Evolutionary conservation across 495 filamentous ascomycete species (phyloP).

Genomic region (Trichoderma reesei): DNA sequence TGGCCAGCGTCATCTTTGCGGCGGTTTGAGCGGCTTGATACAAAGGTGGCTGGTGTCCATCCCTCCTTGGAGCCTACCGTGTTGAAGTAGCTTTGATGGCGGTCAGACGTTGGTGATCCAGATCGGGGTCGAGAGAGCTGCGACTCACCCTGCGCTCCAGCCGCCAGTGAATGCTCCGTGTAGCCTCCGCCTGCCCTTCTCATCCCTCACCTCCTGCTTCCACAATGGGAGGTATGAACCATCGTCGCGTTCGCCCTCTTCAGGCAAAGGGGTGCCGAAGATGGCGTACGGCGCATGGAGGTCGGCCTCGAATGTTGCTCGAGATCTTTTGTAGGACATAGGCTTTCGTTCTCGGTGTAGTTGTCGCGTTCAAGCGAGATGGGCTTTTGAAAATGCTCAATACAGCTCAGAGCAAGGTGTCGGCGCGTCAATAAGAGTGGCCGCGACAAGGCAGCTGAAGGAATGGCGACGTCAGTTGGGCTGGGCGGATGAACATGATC

Average conservation of each 20-base stretch:
- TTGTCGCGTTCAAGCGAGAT: neutral
- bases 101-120: neutral
- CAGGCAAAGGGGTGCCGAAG: slow-evolving; percentile 80
- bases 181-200: slow-evolving; percentile 79
- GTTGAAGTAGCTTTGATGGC: slow-evolving; percentile 71
- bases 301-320: slow-evolving; percentile 69
- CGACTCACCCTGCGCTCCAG: slow-evolving; percentile 80
- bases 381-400: neutral
- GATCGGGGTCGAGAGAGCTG: neutral
- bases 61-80: slow-evolving; percentile 97
- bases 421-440: neutral
- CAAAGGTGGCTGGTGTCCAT: slow-evolving; percentile 85
- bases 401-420: neutral
- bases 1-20: slow-evolving; percentile 51
- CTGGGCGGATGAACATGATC: neutral
- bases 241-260: slow-evolving; percentile 80
- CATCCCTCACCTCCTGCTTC: slow-evolving; percentile 96
- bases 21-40: slow-evolving; percentile 77
- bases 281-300: slow-evolving; percentile 70
- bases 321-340: slow-evolving; percentile 76
- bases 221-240: slow-evolving; percentile 89
- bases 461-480: neutral
- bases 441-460: neutral
- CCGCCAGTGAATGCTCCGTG: slow-evolving; percentile 97
- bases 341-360: slow-evolving; percentile 8